Evolutionary conservation across 192 early-diverging fungal genomes (phyloP).

Genomic region (Linnemannia schmuckeri): DNA sequence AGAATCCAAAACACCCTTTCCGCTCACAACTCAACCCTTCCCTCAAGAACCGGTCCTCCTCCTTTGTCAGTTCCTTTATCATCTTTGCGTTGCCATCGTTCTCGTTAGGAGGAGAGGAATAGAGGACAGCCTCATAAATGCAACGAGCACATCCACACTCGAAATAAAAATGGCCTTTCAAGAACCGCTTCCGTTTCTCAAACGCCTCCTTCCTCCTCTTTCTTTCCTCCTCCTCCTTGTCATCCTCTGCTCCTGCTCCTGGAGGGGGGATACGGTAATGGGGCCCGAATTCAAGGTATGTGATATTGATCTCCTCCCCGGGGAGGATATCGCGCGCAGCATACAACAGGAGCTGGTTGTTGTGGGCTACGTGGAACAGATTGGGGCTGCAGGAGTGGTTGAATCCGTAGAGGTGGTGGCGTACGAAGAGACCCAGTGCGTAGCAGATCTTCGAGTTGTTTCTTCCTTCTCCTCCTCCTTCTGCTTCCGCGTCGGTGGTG

Average conservation of each 20-base stretch:
- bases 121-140: background rate
- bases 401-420: background rate
- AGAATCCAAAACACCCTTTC: slow-evolving; percentile 25
- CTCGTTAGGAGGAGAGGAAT: background rate
- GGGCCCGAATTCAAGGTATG: slow-evolving; percentile 26
- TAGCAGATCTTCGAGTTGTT: slow-evolving; percentile 15
- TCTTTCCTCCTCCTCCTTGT: background rate
- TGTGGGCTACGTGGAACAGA: slow-evolving; percentile 24
- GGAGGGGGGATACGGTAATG: background rate
- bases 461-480: too few species aligned
- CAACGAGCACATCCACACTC: slow-evolving; percentile 27
- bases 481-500: too few species aligned
- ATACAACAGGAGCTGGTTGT: slow-evolving; percentile 9
- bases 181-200: background rate
- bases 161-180: slow-evolving; percentile 26
- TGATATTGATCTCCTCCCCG: slow-evolving; percentile 30
- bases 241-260: background rate
- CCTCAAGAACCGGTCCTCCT: slow-evolving; percentile 17
- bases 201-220: background rate
- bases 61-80: background rate
- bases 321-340: slow-evolving; percentile 8
- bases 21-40: slow-evolving; percentile 20
- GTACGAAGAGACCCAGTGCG: slow-evolving; percentile 1
- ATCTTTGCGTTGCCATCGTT: background rate
- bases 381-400: slow-evolving; percentile 39